A percentile compares a stretch with the other conserved stretches of the same genome.
Conservation (phyloP, 306 rosid genomes). For the Quercus berberidifolia region DNA sequence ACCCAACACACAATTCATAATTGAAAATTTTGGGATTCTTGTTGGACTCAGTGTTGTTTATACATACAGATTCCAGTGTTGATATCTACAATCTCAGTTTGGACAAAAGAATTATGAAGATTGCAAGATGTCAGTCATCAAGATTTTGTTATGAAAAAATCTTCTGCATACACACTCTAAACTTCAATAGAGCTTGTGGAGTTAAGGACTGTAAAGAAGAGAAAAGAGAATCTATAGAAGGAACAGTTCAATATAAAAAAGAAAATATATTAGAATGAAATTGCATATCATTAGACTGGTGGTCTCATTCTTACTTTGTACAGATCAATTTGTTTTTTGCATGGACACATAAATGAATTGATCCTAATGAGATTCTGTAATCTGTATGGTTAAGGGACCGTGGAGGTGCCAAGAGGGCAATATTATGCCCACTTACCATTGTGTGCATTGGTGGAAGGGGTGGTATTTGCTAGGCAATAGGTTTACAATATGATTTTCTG, state of each 20-base stretch:
- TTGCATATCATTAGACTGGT: slow-evolving; percentile 23
- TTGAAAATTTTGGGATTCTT: slow-evolving; percentile 9
- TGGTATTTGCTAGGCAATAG: slow-evolving; percentile 20
- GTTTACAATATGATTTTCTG: slow-evolving; percentile 2
- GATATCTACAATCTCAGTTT: slow-evolving; percentile 32
- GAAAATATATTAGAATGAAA: slow-evolving; percentile 27
- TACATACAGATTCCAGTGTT: slow-evolving; percentile 35
- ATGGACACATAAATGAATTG: slow-evolving; percentile 36
- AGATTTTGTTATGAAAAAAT: slow-evolving; percentile 32
- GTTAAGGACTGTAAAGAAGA: slow-evolving; percentile 50
- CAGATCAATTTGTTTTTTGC: slow-evolving; percentile 52
- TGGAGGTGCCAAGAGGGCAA: slow-evolving; percentile 22
- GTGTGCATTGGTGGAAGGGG: slow-evolving; percentile 22
- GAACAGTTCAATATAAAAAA: slow-evolving; percentile 32
- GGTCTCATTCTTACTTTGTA: slow-evolving; percentile 53
- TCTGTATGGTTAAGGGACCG: slow-evolving; percentile 10
- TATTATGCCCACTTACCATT: slow-evolving; percentile 17
- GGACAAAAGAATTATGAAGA: slow-evolving; percentile 28
- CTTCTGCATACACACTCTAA: slow-evolving; percentile 22
- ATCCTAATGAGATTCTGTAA: slow-evolving; percentile 33
- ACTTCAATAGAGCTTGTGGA: slow-evolving; percentile 42
- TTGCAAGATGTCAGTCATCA: slow-evolving; percentile 19
- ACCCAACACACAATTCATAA: not conserved
- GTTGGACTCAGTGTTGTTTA: slow-evolving; percentile 7
- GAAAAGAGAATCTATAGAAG: slow-evolving; percentile 39